Evolutionary conservation across 495 filamentous ascomycete species (phyloP).

Genomic region (Neurospora sublineolata): DNA sequence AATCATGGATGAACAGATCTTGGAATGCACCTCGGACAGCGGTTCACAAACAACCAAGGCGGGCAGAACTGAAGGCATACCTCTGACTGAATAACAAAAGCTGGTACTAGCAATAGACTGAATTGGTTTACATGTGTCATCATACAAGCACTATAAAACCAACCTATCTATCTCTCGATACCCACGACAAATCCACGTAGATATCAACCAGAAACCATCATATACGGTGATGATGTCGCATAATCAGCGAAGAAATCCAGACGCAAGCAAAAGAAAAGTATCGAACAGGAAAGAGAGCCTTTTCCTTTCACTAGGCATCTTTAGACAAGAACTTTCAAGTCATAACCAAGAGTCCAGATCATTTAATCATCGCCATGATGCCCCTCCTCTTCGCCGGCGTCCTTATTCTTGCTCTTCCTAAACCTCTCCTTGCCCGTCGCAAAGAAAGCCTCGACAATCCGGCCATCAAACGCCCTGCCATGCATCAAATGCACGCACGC

Average conservation of each 20-base stretch:
- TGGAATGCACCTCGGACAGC: no score
- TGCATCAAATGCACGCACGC: slow-evolving; percentile 69
- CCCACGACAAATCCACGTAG: no score
- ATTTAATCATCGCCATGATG: slow-evolving; percentile 24
- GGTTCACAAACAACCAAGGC: no score
- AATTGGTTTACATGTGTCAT: no score
- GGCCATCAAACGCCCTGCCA: slow-evolving; percentile 66
- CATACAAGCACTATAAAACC: no score
- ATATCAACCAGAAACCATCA: no score
- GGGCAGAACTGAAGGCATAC: no score
- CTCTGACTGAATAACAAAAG: no score
- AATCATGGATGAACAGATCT: no score
- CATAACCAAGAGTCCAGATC: background rate
- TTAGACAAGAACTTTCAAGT: background rate
- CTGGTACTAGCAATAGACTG: no score
- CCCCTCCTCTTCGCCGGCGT: slow-evolving; percentile 28
- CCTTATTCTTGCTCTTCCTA: slow-evolving; percentile 49
- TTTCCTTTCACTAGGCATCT: background rate
- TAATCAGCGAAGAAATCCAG: background rate
- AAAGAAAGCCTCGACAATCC: slow-evolving; percentile 65
- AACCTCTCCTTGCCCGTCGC: slow-evolving; percentile 67
- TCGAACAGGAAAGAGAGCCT: background rate
- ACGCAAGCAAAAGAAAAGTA: background rate
- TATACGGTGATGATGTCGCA: no score
- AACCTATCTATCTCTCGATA: no score